Base-by-base conservation (phyloP, 2,329 filamentous ascomycete genomes). In the Colletotrichum costaricense region DNA sequence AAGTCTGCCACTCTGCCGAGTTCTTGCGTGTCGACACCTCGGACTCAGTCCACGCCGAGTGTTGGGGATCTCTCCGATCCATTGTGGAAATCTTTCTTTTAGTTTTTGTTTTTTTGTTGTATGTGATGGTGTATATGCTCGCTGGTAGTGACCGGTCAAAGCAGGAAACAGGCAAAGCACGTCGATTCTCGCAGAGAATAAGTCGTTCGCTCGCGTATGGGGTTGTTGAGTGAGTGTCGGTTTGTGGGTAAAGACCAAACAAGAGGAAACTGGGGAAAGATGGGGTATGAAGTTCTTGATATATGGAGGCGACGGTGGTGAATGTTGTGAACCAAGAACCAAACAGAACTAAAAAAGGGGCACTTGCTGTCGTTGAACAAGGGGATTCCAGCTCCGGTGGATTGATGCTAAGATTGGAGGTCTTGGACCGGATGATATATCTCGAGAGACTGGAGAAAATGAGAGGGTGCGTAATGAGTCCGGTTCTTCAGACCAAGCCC, bases 391-490 rank as follows among this genome's bases (percentile, higher is more conserved):
- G 71, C 67, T 73, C 71, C 71, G 46, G 56, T 63, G 71, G 46
- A 24, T 30, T 49, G 56, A 65, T 35, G 30, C 30, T 66, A 57
- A 60, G 22, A 66, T 60, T 66, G 49, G 67, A 24, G 67, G 71
- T 58, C 71, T 63, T 63, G 71, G 67, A 71, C 67, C 33, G 28
- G 71, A 73, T 73, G 71, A 73, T 73, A 73, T 71, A 66, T 65
- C 60, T 64, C 11, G 14, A 35, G 56, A 19, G 46, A 58, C 60
- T 42, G 54, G 60, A 55, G 59, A 33, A 28, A 22, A 22, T 54
- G 35, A 65, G 56, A 49, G 49, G 49, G 55, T 65, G 26, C 16
- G 33, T 24, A 49, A 19, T 60, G 12, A 65, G 63, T 56, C 63
- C 63, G 24, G 52, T 42, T 65, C 52, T 60, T 73, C 71, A 66